Base-by-base conservation (phyloP, 2,329 filamentous ascomycete genomes). In the Calonectria multiphialidica region DNA sequence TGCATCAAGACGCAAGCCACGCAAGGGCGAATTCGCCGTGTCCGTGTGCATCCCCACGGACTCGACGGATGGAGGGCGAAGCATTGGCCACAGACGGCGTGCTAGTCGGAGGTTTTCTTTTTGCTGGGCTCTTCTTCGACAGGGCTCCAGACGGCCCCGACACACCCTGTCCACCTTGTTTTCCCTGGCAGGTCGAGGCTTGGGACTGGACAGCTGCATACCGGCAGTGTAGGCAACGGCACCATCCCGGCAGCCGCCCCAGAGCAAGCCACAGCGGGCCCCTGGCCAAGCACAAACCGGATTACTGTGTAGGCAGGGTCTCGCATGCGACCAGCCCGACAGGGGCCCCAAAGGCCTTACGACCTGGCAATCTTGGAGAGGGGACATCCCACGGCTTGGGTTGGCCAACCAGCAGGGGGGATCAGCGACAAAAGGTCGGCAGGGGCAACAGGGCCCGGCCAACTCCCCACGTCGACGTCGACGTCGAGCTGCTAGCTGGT, bases 1-100 rank as follows among this genome's bases (percentile, higher is more conserved):
- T 69, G 72, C 74, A 75, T 66, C 65, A 55, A 65, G 62, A 71
- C 45, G 70, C 72, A 78, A 78, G 75, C 75, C 75, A 77, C 75
- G 68, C 67, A 65, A 72, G 65, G 49, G 72, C 67, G n/a, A 49
- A 30, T 66, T 70, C 70, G 64, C 57, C 68, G 59, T 66, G 59
- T 73, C 63, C 66, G 72, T 66, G 76, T 64, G 69, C 37, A 68
- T 74, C 76, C 59, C 77, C 75, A 72, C 68, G 42, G 67, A 53
- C 49, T 63, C 63, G 72, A 68, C 59, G 68, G 72, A 64, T 55
- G 28, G 63, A 66, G 55, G 25, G 63, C 44, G 25, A 28, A 67
- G 71, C 44, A 69, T 65, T 73, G 71, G 64, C 71, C 45, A 35
- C 25, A 47, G 61, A 33, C 64, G 64, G 59, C 69, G 69, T 70